Evolutionary conservation across 768 basidiomycete species (phyloP).

Genomic region (Leccinum uliginosum): DNA sequence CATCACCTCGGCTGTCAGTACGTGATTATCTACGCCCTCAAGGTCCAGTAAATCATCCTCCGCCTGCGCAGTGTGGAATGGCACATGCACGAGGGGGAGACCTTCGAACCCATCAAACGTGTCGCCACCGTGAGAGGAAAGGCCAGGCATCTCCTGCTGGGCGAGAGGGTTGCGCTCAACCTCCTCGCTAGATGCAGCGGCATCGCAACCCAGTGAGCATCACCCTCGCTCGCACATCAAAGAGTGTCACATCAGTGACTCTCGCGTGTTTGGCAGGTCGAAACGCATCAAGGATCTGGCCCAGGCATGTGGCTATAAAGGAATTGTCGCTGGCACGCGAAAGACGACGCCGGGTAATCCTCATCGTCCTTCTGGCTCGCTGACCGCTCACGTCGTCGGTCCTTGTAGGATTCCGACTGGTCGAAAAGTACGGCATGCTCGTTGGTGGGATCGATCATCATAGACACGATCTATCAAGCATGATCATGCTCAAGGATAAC

Average conservation of each 20-base stretch:
- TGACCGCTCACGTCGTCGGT: slow-evolving; percentile 6
- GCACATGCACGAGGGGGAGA: slow-evolving; percentile 83
- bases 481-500: slow-evolving; percentile 99
- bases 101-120: slow-evolving; percentile 74
- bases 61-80: slow-evolving; percentile 72
- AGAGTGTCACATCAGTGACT: not conserved
- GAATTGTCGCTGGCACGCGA: slow-evolving; percentile 89
- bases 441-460: slow-evolving; percentile 96
- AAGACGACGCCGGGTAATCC: slow-evolving; percentile 87
- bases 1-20: slow-evolving; percentile 84
- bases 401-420: slow-evolving; percentile 76
- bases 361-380: not conserved
- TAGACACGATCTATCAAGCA: slow-evolving; percentile 93
- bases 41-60: not conserved
- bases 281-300: slow-evolving; percentile 78
- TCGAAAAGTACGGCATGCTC: slow-evolving; percentile 98
- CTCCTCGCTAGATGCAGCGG: slow-evolving; percentile 93
- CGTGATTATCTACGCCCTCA: slow-evolving; percentile 31
- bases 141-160: slow-evolving; percentile 81
- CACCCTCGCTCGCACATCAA: not conserved
- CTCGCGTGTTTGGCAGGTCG: slow-evolving; percentile 51
- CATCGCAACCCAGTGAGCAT: slow-evolving; percentile 84
- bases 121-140: slow-evolving; percentile 91
- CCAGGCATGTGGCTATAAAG: slow-evolving; percentile 70
- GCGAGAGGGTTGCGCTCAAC: slow-evolving; percentile 91